Conservation (phyloP, 2,329 filamentous ascomycete genomes). For the Rhynchosporium graminicola region DNA sequence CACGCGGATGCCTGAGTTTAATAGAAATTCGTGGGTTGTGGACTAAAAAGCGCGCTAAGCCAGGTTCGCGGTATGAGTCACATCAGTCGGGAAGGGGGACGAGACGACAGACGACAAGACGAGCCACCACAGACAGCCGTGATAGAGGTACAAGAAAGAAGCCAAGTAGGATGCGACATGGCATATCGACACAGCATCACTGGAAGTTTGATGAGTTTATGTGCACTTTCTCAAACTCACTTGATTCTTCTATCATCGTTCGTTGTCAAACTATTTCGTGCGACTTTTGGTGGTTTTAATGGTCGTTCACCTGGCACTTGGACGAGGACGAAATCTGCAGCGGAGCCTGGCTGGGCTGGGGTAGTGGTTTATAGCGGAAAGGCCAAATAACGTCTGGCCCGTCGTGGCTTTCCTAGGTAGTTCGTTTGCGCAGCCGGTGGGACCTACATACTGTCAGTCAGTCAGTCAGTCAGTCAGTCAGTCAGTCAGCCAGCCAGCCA, state of each 20-base stretch:
- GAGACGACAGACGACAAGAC: not conserved
- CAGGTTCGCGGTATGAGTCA: not conserved
- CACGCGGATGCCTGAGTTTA: not conserved
- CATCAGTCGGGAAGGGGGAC: not conserved
- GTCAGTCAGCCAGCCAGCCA: not conserved
- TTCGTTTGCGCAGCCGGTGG: not conserved
- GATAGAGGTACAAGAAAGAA: not conserved
- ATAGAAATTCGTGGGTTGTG: not conserved
- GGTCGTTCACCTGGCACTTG: not conserved
- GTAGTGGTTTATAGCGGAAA: not conserved
- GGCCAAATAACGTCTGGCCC: not conserved
- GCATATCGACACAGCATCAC: not conserved
- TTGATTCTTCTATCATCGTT: not conserved
- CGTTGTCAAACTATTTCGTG: constrained; percentile 2
- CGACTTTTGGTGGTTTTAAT: not conserved
- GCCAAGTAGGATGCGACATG: not conserved
- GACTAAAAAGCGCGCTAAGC: not conserved
- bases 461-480: too few relatives aligned
- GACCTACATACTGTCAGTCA: not conserved
- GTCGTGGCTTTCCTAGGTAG: not conserved
- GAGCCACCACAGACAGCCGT: not conserved
- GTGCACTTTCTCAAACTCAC: constrained; percentile 1
- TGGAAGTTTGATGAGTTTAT: not conserved
- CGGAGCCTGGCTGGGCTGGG: not conserved
- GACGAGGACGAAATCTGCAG: not conserved